Base-by-base conservation (phyloP, 2,329 filamentous ascomycete genomes). In the Cladobotryum protrusum region DNA sequence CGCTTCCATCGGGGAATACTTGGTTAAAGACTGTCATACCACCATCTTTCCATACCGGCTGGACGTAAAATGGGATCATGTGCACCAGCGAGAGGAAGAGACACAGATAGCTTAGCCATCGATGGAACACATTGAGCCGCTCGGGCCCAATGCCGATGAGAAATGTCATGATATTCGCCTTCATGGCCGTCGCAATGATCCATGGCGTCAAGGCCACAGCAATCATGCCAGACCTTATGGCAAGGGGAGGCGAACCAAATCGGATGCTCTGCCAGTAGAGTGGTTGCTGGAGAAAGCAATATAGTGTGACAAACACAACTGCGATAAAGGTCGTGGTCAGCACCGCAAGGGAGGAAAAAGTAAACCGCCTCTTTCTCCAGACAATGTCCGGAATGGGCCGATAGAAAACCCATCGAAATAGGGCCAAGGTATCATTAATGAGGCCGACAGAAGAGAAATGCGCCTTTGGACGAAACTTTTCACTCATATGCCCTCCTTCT, bases 121-220 rank as follows among this genome's bases (percentile, higher is more conserved):
- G 83, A 68, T 97, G 92, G 52, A 96, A 78, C 32, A 96, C 91
- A 59, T 96, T 96, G 45, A 97, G 77, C 44, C 92, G 79, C 65
- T 97, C 92, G 35, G 93, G 91, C 3, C 90, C 89, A 57, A 97
- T 92, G 13, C 92, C 92, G 4, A 91, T 96, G 51, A 96, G 69
- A 49, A 91, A 70, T 1, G 87, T 86, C 49, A 97, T 78, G 32
- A 96, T 63, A 63, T 96, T 97, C 14, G 89, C 86, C 68, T 96
- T 96, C 77, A 89, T 95, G 63, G 87, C 89, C 11, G 93, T 83
- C 15, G 85, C 89, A 45, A 96, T 74, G 56, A 96, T 92, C 90
- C 91, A 96, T 1, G 92, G 92, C 42, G 93, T 86, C 77, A 96
- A 81, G 12, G 92, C 88, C 13, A 96, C 85, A 12, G 91, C 85